Percentiles rank a stretch among this genome's conserved stretches.
Evolutionary conservation across 2,329 filamentous ascomycete genomes (phyloP).

Genomic region (Penicillium thymicola): DNA sequence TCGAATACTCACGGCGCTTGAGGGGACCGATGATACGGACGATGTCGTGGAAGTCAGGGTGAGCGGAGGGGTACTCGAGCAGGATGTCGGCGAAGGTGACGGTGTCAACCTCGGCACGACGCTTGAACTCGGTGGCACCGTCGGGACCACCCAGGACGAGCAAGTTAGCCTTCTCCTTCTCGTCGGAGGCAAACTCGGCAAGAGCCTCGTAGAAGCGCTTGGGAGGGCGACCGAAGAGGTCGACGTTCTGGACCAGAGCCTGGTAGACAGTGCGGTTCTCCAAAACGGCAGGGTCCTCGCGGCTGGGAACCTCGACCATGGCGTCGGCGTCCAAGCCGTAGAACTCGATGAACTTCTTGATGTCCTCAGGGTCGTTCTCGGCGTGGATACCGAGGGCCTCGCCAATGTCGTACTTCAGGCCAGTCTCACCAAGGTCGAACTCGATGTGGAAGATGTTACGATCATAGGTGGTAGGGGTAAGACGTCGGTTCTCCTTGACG

Average conservation of each 20-base stretch:
- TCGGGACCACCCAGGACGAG: slow-evolving; percentile 71
- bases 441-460: slow-evolving; percentile 99
- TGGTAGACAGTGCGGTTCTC: slow-evolving; percentile 94
- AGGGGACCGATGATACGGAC: slow-evolving; percentile 81
- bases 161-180: slow-evolving; percentile 77
- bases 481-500: slow-evolving; percentile 91
- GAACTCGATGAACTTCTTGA: slow-evolving; percentile 81
- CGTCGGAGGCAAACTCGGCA: slow-evolving; percentile 78
- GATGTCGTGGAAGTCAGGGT: slow-evolving; percentile 83
- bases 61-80: slow-evolving; percentile 84
- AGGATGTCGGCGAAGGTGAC: slow-evolving; percentile 88
- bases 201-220: slow-evolving; percentile 97
- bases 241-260: slow-evolving; percentile 83
- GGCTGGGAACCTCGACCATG: slow-evolving; percentile 85
- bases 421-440: slow-evolving; percentile 88
- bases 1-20: slow-evolving; percentile 98
- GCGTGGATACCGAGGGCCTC: slow-evolving; percentile 96
- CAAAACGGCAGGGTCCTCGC: slow-evolving; percentile 68
- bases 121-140: slow-evolving; percentile 87
- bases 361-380: slow-evolving; percentile 78
- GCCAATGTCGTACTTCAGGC: slow-evolving; percentile 93
- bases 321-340: slow-evolving; percentile 82
- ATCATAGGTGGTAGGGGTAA: slow-evolving; percentile 85
- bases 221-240: slow-evolving; percentile 93
- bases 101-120: slow-evolving; percentile 83